phyloP scores from a whole-genome alignment of 2,329 filamentous ascomycete species.

The Harringtonia aguacate region DNA sequence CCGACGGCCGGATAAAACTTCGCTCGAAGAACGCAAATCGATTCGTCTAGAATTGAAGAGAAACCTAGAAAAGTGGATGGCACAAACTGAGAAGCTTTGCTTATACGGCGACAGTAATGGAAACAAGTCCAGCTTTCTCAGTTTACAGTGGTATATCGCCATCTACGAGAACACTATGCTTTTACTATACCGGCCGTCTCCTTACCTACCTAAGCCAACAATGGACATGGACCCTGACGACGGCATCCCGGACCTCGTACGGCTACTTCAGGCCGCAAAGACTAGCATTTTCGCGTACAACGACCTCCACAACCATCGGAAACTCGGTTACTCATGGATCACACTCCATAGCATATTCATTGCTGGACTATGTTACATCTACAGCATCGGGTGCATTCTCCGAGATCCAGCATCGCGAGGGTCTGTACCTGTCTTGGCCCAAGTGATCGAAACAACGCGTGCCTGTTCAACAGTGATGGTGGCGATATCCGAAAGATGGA shows the following conservation, averaged over 20 bases:
- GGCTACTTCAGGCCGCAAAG: not conserved
- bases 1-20: not conserved
- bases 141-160: slow-evolving; percentile 5
- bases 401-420: slow-evolving; percentile 1
- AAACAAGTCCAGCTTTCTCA: slow-evolving; percentile 3
- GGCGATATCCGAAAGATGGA: slow-evolving; percentile 14
- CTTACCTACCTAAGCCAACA: slow-evolving; percentile 3
- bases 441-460: slow-evolving; percentile 8
- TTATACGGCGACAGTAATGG: too few species aligned
- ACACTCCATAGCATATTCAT: slow-evolving; percentile 13
- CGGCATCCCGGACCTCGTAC: slow-evolving; percentile 2
- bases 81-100: too few species aligned
- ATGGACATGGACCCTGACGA: slow-evolving; percentile 1
- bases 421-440: slow-evolving; percentile 7
- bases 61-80: too few species aligned
- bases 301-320: slow-evolving; percentile 7
- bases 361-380: slow-evolving; percentile 11
- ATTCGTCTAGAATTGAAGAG: too few species aligned
- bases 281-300: slow-evolving; percentile 6
- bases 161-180: slow-evolving; percentile 8
- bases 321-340: slow-evolving; percentile 14
- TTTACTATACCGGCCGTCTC: slow-evolving; percentile 9
- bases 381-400: slow-evolving; percentile 10
- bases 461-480: slow-evolving; percentile 13
- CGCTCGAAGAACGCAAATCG: not conserved